Evolutionary conservation across 371 early-diverging fungal genomes (phyloP).

Genomic region (Rhizopus arrhizus): DNA sequence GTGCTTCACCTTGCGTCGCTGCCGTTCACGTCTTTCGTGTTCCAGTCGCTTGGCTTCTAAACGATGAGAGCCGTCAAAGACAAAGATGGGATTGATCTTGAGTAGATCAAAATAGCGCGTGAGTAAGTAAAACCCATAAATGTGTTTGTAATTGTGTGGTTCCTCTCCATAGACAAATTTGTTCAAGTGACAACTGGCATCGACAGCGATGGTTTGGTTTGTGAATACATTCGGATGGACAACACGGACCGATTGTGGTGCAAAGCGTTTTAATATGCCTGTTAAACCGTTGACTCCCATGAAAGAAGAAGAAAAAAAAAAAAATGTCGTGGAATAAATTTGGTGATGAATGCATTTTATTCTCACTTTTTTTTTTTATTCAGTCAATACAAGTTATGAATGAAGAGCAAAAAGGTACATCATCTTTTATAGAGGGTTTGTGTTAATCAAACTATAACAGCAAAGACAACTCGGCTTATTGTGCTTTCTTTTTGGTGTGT

Average conservation of each 20-base stretch:
- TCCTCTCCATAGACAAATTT: constrained; percentile 58
- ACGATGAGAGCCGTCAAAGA: constrained; percentile 59
- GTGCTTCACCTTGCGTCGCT: constrained; percentile 34
- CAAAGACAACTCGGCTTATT: constrained; percentile 42
- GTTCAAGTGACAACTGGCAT: constrained; percentile 65
- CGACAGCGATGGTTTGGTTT: constrained; percentile 53
- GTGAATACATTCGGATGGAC: constrained; percentile 39
- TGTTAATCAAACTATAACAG: constrained; percentile 1
- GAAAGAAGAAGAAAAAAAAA: neutral
- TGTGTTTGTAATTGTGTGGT: constrained; percentile 49
- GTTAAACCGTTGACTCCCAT: constrained; percentile 68
- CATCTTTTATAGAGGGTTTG: neutral
- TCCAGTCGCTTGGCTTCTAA: constrained; percentile 57
- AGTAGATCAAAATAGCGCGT: constrained; percentile 46
- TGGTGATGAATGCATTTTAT: neutral
- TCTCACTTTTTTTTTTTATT: neutral
- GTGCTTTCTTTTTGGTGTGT: constrained; percentile 64
- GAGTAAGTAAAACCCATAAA: constrained; percentile 57
- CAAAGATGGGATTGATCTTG: constrained; percentile 61
- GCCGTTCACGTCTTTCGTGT: constrained; percentile 33
- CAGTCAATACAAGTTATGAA: constrained; percentile 3
- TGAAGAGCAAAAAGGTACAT: constrained; percentile 14
- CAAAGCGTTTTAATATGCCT: constrained; percentile 48
- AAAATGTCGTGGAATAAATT: neutral
- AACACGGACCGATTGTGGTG: constrained; percentile 46